Evolutionary conservation across 441 rosid species (phyloP), one percentile per base, ranked within the genome.

Genomic region (Pelargonium myrrhifolium): DNA sequence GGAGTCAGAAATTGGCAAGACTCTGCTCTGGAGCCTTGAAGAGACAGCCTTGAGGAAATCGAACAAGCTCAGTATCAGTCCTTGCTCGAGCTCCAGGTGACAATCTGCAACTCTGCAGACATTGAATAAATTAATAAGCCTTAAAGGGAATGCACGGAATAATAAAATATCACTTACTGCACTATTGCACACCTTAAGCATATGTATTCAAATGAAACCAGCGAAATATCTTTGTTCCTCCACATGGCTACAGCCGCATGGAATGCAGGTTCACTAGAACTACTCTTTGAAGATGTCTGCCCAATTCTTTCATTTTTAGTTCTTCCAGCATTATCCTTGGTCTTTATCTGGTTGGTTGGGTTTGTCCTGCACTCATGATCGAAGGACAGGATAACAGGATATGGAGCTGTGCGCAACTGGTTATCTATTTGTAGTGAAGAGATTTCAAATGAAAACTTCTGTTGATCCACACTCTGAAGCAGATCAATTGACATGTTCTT

Each of bases 331-430:
- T 74, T 83, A 78, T 84, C 86, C 81, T 74, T 84, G 6, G 11
- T 80, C 75, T 76, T 79, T 80, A 43, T 43, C 49, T 72, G 85
- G 74, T 79, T 74, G 67, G 78, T 69, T 66, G 69, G 78, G 65
- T 68, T 82, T 76, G 80, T 76, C 81, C 80, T 85, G 71, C 72
- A 71, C 53, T 80, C 89, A 69, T 69, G 83, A 82, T 80, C 84
- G 74, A 94, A 94, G 72, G 96, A 94, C 78, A 94, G 78, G 77
- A 89, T 78, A 61, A 94, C 97, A 72, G 97, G 99, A 80, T 87
- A 89, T 24, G 93, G 84, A 28, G 96, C 82, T 71, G 74, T 72
- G 15, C 63, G 87, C 73, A 89, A 77, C 72, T 88, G 94, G 78
- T 94, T 94, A 79, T 94, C 99, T 65, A 94, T 82, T 84, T 91